phyloP scores from a whole-genome alignment of 441 rosid species.

The Brassica hybrid region DNA sequence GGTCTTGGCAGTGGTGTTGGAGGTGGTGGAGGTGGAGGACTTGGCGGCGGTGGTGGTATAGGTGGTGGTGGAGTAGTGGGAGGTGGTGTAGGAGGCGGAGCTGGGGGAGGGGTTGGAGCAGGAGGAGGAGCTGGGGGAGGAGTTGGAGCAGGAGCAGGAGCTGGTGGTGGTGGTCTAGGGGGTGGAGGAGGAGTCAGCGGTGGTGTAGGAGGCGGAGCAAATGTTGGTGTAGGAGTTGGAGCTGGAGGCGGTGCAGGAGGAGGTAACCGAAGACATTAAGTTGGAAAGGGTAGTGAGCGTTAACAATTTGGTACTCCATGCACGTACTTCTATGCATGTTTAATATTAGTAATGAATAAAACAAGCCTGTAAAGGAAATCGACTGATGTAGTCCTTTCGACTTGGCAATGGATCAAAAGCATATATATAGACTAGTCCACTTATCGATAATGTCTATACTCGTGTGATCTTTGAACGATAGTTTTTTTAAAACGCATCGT shows the following conservation, averaged over 20 bases:
- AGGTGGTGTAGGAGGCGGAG: slow-evolving; percentile 27
- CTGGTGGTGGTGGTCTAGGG: neutral
- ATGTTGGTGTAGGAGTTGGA: slow-evolving; percentile 6
- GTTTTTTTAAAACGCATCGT: neutral
- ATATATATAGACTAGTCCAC: neutral
- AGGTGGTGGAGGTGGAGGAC: slow-evolving; percentile 14
- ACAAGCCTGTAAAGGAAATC: neutral
- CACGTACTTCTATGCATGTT: slow-evolving; percentile 2
- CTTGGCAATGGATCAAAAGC: neutral
- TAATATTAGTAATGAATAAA: slow-evolving; percentile 3
- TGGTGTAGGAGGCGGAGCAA: slow-evolving; percentile 7
- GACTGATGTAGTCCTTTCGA: neutral
- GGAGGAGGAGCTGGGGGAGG: neutral
- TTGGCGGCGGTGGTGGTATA: neutral
- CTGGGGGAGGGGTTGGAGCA: slow-evolving; percentile 24
- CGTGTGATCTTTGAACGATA: neutral
- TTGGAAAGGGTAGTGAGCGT: neutral
- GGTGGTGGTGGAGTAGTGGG: slow-evolving; percentile 4
- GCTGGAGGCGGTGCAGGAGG: slow-evolving; percentile 1
- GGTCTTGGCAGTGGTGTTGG: neutral
- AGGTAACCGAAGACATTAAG: neutral
- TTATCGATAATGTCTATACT: neutral
- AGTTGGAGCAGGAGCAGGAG: neutral
- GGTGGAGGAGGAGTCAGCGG: neutral
- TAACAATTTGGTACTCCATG: neutral